Evolutionary conservation across 352 stramenopile species (phyloP), one percentile per base, ranked within the genome.

Genomic region (Pseudoperonospora humuli): DNA sequence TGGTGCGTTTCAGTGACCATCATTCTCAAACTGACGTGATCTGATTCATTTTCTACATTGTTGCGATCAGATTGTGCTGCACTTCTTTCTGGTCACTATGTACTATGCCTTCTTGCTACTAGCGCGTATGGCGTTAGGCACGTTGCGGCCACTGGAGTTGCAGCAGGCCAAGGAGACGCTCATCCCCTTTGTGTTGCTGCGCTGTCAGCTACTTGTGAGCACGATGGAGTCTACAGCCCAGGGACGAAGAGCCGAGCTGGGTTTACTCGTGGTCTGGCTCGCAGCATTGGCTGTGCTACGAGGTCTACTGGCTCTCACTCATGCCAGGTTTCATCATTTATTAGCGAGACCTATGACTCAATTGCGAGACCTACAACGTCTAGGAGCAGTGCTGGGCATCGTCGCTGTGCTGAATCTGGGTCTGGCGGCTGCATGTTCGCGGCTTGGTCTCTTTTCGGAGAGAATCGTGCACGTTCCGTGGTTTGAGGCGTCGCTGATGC

Each of bases 101-200:
- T 88, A 88, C 31, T 63, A 85, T 29, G 32, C 67, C 14, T 86
- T 86, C 41, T 35, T 88, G 19, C 48, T 64, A 14, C 51, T 82
- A 21, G 71, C 72, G 13, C 61, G 50, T 18, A 35, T 53, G 7
- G 67, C 60, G 37, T 69, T 88, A 45, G 67, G 71, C 23, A 39
- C 44, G 15, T 65, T 85, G 29, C 71, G 64, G 1, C 52, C 69
- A 0, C 34, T 63, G 17, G 76, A 88, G 47, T 71, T 86, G 23
- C 70, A 88, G 60, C 76, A 84, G 67, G 86, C 76, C 17, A 88
- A 88, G 32, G 76, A 88, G 41, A 86, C 71, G 14, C 72, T 88
- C 44, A 69, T 88, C 38, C 74, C 82, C 32, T 88, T 86, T 29
- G 50, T 84, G 14, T 47, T 88, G 42, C 77, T 88, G 61, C 76